phyloP scores from a whole-genome alignment of 2,329 filamentous ascomycete genomes.

The Sporothrix sp. region DNA sequence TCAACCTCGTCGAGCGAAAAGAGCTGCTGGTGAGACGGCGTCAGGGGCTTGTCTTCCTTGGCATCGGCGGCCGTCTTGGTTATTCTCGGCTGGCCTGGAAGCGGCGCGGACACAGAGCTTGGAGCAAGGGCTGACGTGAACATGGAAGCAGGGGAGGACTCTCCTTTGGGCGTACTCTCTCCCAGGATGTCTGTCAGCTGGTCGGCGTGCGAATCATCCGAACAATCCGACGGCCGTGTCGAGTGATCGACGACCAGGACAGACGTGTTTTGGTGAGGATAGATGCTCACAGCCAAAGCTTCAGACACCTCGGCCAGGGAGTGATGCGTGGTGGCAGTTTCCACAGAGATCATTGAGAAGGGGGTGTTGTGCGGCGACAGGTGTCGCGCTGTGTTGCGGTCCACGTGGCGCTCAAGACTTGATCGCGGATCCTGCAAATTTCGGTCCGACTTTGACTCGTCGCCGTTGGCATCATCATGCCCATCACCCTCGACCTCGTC shows the following conservation, averaged over 20 bases:
- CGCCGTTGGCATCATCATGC: slow-evolving; percentile 20
- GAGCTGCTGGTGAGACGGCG: slow-evolving; percentile 42
- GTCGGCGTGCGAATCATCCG: slow-evolving; percentile 23
- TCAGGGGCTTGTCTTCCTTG: slow-evolving; percentile 30
- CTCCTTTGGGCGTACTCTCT: slow-evolving; percentile 7
- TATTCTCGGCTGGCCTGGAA: background rate
- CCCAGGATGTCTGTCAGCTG: slow-evolving; percentile 11
- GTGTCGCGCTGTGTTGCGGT: slow-evolving; percentile 43
- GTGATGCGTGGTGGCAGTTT: slow-evolving; percentile 42
- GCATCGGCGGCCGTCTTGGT: slow-evolving; percentile 26
- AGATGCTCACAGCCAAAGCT: slow-evolving; percentile 52
- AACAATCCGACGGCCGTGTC: slow-evolving; percentile 38
- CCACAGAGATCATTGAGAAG: slow-evolving; percentile 52
- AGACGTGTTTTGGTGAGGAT: slow-evolving; percentile 55
- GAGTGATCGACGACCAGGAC: slow-evolving; percentile 51
- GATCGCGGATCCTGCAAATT: slow-evolving; percentile 22
- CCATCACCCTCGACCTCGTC: slow-evolving; percentile 19
- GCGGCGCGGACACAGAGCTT: background rate
- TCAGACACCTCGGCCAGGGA: slow-evolving; percentile 52
- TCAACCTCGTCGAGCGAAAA: slow-evolving; percentile 46
- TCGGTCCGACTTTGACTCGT: slow-evolving; percentile 23
- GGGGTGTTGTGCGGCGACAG: slow-evolving; percentile 49
- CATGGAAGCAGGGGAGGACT: slow-evolving; percentile 19
- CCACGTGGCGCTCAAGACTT: slow-evolving; percentile 42
- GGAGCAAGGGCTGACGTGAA: background rate